These are phyloP conservation scores for Tolypocladium album DNA, from an alignment of 2,329 filamentous ascomycete species.

Conservation along the genomic window DNA sequence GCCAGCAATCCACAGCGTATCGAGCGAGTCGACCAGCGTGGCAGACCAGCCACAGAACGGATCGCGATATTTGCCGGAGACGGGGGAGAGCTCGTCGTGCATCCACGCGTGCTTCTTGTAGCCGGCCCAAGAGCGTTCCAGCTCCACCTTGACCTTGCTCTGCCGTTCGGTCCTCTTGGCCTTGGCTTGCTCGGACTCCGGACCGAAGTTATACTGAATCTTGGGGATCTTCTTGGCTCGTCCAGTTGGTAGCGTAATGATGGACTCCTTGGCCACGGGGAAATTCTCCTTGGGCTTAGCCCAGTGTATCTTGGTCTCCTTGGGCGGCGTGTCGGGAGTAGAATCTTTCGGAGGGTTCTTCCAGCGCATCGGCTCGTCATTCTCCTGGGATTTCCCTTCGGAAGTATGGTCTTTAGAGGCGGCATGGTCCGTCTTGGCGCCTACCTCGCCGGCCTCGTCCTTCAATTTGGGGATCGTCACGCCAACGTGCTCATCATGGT, in stretches of 20 bases:
- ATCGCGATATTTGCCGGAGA: constrained; percentile 57
- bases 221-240: constrained; percentile 59
- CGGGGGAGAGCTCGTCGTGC: constrained; percentile 75
- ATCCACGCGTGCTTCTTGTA: constrained; percentile 74
- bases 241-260: constrained; percentile 68
- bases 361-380: constrained; percentile 10
- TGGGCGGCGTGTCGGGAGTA: constrained; percentile 6
- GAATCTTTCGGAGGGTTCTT: constrained; percentile 15
- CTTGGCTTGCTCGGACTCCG: constrained; percentile 50
- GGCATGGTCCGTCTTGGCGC: neutral
- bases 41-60: constrained; percentile 90
- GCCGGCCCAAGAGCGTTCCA: constrained; percentile 69
- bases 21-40: constrained; percentile 71
- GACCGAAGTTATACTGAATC: constrained; percentile 64
- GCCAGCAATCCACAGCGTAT: constrained; percentile 82
- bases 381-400: neutral
- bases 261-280: constrained; percentile 57
- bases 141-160: constrained; percentile 58
- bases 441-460: neutral
- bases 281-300: constrained; percentile 63
- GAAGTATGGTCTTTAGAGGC: neutral
- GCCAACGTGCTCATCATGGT: constrained; percentile 2
- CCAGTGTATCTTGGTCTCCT: constrained; percentile 50
- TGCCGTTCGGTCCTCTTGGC: constrained; percentile 55
- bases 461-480: constrained; percentile 4